Percentiles rank a stretch among this genome's conserved stretches.
Evolutionary conservation across 2,329 filamentous ascomycete genomes (phyloP).

Genomic region (Pochonia chlamydosporia): DNA sequence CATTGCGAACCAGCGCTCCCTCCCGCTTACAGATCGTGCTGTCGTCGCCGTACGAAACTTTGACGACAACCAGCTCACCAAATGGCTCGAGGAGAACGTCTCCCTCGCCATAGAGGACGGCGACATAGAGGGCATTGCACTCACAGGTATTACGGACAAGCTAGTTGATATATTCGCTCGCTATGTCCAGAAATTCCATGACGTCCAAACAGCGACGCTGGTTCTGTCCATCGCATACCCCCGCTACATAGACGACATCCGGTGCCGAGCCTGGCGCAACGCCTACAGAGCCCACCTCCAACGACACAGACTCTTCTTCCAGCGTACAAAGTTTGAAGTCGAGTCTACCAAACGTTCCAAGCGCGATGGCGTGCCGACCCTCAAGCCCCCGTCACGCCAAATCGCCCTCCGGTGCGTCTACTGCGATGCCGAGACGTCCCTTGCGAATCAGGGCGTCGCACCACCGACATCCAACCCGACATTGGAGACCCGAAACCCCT

Average conservation of each 20-base stretch:
- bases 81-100: constrained; percentile 64
- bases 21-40: constrained; percentile 69
- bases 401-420: constrained; percentile 72
- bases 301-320: constrained; percentile 67
- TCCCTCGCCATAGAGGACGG: constrained; percentile 56
- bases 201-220: constrained; percentile 73
- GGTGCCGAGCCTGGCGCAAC: constrained; percentile 68
- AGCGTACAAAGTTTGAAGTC: constrained; percentile 72
- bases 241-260: constrained; percentile 69
- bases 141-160: constrained; percentile 69
- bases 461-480: constrained; percentile 18
- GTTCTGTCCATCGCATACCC: constrained; percentile 70
- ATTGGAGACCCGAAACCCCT: constrained; percentile 43
- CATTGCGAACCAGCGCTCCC: constrained; percentile 65
- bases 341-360: constrained; percentile 67
- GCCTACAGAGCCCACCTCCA: constrained; percentile 67
- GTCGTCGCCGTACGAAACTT: constrained; percentile 67
- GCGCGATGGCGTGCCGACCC: constrained; percentile 54
- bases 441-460: constrained; percentile 31
- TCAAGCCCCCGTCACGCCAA: constrained; percentile 61
- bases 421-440: constrained; percentile 58
- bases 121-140: constrained; percentile 70
- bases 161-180: constrained; percentile 70
- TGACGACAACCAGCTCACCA: constrained; percentile 53
- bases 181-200: constrained; percentile 69